These are phyloP conservation scores for Entomortierella beljakovae DNA, from an alignment of 192 early-diverging fungal genomes.

Conservation along the genomic window DNA sequence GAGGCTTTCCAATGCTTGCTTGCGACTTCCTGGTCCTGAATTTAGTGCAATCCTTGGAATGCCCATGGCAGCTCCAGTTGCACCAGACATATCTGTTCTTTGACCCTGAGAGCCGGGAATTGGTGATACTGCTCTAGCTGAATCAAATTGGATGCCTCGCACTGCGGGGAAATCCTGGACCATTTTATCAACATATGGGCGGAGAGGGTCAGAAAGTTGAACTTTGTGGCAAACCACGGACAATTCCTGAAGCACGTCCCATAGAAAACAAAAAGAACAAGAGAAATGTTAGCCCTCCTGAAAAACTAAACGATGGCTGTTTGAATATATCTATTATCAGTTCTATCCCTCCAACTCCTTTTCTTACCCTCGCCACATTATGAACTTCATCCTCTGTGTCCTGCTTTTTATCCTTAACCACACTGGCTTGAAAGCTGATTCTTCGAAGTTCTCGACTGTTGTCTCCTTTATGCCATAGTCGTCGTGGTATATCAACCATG, in stretches of 20 bases:
- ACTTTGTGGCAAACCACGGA: slow-evolving; percentile 54
- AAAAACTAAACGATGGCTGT: too few relatives aligned
- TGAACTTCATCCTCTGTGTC: slow-evolving; percentile 85
- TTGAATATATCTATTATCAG: too few relatives aligned
- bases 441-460: slow-evolving; percentile 68
- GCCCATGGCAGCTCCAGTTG: neutral
- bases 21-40: slow-evolving; percentile 1
- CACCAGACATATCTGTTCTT: neutral
- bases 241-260: slow-evolving; percentile 45
- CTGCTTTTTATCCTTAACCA: slow-evolving; percentile 82
- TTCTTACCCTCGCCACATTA: slow-evolving; percentile 49
- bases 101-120: slow-evolving; percentile 19
- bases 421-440: slow-evolving; percentile 74
- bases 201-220: slow-evolving; percentile 62
- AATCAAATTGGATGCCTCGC: slow-evolving; percentile 43
- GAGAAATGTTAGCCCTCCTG: too few relatives aligned
- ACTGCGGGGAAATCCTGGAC: slow-evolving; percentile 64
- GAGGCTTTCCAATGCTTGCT: slow-evolving; percentile 27
- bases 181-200: slow-evolving; percentile 71
- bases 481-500: slow-evolving; percentile 88
- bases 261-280: too few relatives aligned
- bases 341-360: too few relatives aligned
- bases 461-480: slow-evolving; percentile 83
- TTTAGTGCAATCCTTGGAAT: slow-evolving; percentile 6
- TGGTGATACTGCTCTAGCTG: slow-evolving; percentile 32